Conservation (phyloP, 2,329 filamentous ascomycete genomes). For the Hirsutella thompsonii region DNA sequence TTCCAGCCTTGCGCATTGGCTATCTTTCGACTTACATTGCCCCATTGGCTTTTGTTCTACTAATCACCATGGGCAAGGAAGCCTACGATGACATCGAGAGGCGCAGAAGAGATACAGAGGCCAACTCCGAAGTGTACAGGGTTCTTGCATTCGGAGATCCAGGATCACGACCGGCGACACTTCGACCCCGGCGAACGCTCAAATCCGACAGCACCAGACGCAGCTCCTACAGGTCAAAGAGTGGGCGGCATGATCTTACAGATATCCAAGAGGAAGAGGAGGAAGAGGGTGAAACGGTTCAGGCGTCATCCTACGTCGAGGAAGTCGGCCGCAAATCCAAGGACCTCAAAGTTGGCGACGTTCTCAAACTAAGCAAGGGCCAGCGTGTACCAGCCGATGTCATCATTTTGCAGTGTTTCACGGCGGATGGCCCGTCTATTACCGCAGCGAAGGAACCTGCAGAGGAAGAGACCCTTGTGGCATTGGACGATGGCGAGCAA, state of each 20-base stretch:
- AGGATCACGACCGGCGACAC: slow-evolving; percentile 22
- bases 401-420: slow-evolving; percentile 74
- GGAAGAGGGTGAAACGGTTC: slow-evolving; percentile 26
- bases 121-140: slow-evolving; percentile 82
- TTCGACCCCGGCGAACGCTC: slow-evolving; percentile 22
- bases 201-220: slow-evolving; percentile 28
- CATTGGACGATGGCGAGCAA: slow-evolving; percentile 24
- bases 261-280: slow-evolving; percentile 63
- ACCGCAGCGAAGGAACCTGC: slow-evolving; percentile 16
- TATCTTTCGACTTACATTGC: slow-evolving; percentile 92
- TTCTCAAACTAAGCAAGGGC: slow-evolving; percentile 85
- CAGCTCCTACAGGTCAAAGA: slow-evolving; percentile 16
- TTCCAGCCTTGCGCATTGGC: slow-evolving; percentile 79
- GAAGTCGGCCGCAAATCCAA: slow-evolving; percentile 72
- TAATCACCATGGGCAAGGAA: slow-evolving; percentile 90
- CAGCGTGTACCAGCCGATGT: slow-evolving; percentile 92
- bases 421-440: slow-evolving; percentile 34
- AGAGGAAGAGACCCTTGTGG: slow-evolving; percentile 27
- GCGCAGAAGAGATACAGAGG: slow-evolving; percentile 77
- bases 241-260: slow-evolving; percentile 29
- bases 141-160: slow-evolving; percentile 60
- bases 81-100: slow-evolving; percentile 86
- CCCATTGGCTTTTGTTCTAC: slow-evolving; percentile 79
- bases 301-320: slow-evolving; percentile 37
- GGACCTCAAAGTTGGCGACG: slow-evolving; percentile 86